Evolutionary conservation across 306 rosid genomes (phyloP).

Genomic region (Lablab purpureus): DNA sequence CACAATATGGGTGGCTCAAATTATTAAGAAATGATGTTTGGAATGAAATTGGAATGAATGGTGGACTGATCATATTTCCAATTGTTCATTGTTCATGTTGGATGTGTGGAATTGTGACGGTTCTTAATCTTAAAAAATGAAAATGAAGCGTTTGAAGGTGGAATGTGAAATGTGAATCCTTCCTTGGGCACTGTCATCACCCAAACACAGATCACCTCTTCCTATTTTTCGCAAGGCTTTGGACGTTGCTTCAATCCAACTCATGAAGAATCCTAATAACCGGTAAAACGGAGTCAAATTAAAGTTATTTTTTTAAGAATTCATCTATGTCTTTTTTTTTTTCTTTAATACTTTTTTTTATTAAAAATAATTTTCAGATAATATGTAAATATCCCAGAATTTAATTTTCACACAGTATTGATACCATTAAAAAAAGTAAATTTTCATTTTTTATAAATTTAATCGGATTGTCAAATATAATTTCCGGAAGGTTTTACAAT

Average conservation of each 20-base stretch:
- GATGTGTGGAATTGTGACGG: not conserved
- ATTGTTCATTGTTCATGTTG: not conserved
- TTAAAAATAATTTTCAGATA: not conserved
- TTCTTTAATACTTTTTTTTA: not conserved
- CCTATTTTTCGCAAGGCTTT: not conserved
- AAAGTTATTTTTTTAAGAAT: not conserved
- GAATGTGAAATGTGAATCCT: slow-evolving; percentile 1
- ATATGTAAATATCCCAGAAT: not conserved
- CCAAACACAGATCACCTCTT: not conserved
- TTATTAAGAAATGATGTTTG: not conserved
- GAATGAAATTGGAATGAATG: not conserved
- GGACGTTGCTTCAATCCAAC: not conserved
- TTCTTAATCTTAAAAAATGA: not conserved
- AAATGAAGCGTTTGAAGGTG: not conserved
- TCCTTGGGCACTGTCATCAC: slow-evolving; percentile 1
- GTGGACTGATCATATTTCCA: not conserved
- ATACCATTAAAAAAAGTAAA: too few relatives aligned
- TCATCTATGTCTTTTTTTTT: not conserved
- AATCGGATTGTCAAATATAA: too few relatives aligned
- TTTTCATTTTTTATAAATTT: too few relatives aligned
- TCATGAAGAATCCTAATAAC: not conserved
- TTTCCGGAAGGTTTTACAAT: too few relatives aligned
- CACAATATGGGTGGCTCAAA: not conserved
- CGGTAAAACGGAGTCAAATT: not conserved
- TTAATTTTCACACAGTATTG: not conserved